Base-by-base conservation (phyloP, 805 yeast species). In the Monosporozyma solicola region DNA sequence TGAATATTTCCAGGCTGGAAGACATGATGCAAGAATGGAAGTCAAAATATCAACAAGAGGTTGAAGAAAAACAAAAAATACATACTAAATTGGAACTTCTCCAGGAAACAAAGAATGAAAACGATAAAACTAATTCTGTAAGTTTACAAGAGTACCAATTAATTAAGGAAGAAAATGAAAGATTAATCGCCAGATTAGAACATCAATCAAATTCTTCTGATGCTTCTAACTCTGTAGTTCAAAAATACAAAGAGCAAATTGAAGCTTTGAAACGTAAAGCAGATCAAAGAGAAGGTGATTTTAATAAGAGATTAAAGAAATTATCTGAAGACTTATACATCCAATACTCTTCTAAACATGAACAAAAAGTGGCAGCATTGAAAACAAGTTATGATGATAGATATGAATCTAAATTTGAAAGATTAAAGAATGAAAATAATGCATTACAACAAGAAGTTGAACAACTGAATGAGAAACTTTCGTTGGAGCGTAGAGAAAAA, bases 321-420 rank as follows among this genome's bases (percentile, higher is more conserved):
- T 68, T 86, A 48, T 87, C 91, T 0, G 83, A 81, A 54, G 87
- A 83, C 59, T 71, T 87, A 10, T 86, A 86, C 61, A 74, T 79
- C 41, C 90, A 84, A 63, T 87, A 87, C 62, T 80, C 88, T 2
- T 81, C 84, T 49, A 87, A 87, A 63, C 95, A 87, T 62, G 87
- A 83, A 56, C 78, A 79, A 51, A 87, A 87, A 65, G 85, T 87
- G 8, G 75, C 76, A 13, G 77, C 80, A 33, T 70, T 83, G 61
- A 84, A 80, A 63, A 75, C 77, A 53, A 82, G 80, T 2, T 80
- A 79, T 61, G 85, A 81, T 59, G 68, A 71, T 33, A 80, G 78
- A 59, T 80, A 78, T 74, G 69, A 74, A 49, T 63, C 65, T 55
- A 78, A 74, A 61, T 70, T 73, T 55, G 74, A 69, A 48, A 74